Evolutionary conservation across 345 rosid genomes (phyloP).

Genomic region (Camelina laxa): DNA sequence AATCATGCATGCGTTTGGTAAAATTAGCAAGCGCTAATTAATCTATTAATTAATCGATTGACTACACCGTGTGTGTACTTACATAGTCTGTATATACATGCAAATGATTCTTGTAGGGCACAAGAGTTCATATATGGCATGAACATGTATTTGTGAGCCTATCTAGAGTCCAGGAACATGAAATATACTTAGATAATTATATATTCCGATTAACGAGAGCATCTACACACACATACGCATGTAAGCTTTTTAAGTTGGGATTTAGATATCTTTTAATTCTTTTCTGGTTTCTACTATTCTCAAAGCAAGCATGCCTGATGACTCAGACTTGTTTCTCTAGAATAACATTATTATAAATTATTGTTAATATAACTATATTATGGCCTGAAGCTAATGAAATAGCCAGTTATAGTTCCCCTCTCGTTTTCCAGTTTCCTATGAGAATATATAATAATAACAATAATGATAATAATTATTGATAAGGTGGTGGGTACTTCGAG

Average conservation of each 20-base stretch:
- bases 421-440: constrained; percentile 45
- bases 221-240: constrained; percentile 43
- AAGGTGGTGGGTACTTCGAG: constrained; percentile 39
- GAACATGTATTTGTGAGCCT: constrained; percentile 41
- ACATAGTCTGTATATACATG: constrained; percentile 10
- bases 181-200: constrained; percentile 39
- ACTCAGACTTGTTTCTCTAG: constrained; percentile 26
- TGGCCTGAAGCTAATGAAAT: constrained; percentile 35
- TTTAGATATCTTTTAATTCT: constrained; percentile 35
- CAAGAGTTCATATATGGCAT: constrained; percentile 29
- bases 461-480: constrained; percentile 34
- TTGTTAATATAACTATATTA: constrained; percentile 19
- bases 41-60: background rate
- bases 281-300: constrained; percentile 43
- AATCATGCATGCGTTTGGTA: background rate
- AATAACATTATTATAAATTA: constrained; percentile 16
- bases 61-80: background rate
- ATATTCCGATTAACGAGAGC: constrained; percentile 43
- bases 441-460: constrained; percentile 16
- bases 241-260: constrained; percentile 39
- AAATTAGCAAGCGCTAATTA: background rate
- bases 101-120: constrained; percentile 29
- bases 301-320: constrained; percentile 49
- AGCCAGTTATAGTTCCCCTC: constrained; percentile 41
- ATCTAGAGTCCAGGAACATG: constrained; percentile 30